A percentile compares a stretch with the other conserved stretches of the same genome.
Conservation (phyloP, 306 rosid species). For the Quercus cerris region DNA sequence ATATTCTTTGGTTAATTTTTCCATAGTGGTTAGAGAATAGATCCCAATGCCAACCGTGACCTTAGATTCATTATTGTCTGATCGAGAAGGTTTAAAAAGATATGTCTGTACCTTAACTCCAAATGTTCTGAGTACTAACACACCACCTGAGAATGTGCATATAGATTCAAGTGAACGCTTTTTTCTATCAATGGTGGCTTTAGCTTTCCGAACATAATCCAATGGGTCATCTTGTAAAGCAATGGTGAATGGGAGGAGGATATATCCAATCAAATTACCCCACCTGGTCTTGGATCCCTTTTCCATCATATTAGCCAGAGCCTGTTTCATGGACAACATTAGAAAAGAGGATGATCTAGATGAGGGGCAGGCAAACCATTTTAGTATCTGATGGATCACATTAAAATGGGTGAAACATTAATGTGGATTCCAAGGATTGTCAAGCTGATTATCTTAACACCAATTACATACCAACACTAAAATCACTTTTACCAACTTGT, state of each 20-base stretch:
- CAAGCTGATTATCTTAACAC: too few species aligned
- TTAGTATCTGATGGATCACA: too few species aligned
- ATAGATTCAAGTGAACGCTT: slow-evolving; percentile 56
- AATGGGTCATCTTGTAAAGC: slow-evolving; percentile 46
- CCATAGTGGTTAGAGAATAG: too few species aligned
- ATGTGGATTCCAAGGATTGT: too few species aligned
- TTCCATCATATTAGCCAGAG: slow-evolving; percentile 60
- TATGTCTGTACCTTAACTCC: slow-evolving; percentile 46
- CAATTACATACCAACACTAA: too few species aligned
- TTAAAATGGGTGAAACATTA: too few species aligned
- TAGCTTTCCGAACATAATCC: slow-evolving; percentile 52
- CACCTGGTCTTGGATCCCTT: slow-evolving; percentile 54
- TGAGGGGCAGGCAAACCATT: too few species aligned
- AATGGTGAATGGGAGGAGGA: slow-evolving; percentile 41
- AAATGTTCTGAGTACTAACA: slow-evolving; percentile 22
- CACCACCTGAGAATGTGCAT: slow-evolving; percentile 23
- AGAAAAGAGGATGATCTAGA: too few species aligned
- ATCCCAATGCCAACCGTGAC: background rate
- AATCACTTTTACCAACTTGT: too few species aligned
- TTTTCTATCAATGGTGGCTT: slow-evolving; percentile 49
- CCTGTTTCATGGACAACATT: slow-evolving; percentile 27
- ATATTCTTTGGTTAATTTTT: too few species aligned
- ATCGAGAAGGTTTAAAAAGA: background rate
- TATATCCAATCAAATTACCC: slow-evolving; percentile 58
- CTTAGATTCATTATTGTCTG: too few species aligned